Conservation (phyloP, 2,329 filamentous ascomycete genomes). For the Nigrograna mackinnonii region DNA sequence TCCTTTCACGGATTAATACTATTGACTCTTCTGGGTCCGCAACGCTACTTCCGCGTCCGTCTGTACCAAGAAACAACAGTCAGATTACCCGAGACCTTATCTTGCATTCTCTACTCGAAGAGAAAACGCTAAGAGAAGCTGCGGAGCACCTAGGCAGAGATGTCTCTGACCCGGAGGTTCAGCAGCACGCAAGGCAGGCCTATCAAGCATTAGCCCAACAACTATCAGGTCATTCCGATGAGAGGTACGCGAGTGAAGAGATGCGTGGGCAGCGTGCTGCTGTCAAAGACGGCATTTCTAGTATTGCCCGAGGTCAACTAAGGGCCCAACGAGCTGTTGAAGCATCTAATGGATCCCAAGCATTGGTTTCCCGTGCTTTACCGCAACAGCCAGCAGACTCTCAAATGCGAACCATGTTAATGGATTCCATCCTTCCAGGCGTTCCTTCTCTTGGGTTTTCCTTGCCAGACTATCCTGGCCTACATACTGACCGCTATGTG, state of each 20-base stretch:
- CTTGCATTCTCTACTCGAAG: constrained; percentile 51
- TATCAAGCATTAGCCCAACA: constrained; percentile 43
- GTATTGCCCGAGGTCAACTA: constrained; percentile 26
- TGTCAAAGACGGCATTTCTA: constrained; percentile 44
- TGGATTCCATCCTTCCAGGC: constrained; percentile 2
- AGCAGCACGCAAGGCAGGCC: constrained; percentile 37
- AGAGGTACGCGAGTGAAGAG: constrained; percentile 42
- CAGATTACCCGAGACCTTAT: constrained; percentile 37
- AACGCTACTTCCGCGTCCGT: constrained; percentile 7
- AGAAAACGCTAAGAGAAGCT: constrained; percentile 45
- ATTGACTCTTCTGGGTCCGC: constrained; percentile 25
- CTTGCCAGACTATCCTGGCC: constrained; percentile 29
- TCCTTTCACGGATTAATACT: constrained; percentile 32
- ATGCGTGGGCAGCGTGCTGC: constrained; percentile 34
- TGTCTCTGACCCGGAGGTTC: constrained; percentile 39
- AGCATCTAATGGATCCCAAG: constrained; percentile 22
- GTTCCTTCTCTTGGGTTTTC: constrained; percentile 8
- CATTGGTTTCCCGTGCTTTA: constrained; percentile 19
- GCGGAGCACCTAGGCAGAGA: constrained; percentile 38
- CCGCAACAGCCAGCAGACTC: neutral
- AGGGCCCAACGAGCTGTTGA: constrained; percentile 16
- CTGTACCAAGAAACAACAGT: constrained; percentile 17
- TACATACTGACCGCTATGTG: constrained; percentile 35
- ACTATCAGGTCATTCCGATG: constrained; percentile 38
- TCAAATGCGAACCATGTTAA: too few species aligned